A percentile compares a stretch with the other conserved stretches of the same genome.
Evolutionary conservation across 129 eudicot species (phyloP).

Genomic region (Saussurea involucrata): DNA sequence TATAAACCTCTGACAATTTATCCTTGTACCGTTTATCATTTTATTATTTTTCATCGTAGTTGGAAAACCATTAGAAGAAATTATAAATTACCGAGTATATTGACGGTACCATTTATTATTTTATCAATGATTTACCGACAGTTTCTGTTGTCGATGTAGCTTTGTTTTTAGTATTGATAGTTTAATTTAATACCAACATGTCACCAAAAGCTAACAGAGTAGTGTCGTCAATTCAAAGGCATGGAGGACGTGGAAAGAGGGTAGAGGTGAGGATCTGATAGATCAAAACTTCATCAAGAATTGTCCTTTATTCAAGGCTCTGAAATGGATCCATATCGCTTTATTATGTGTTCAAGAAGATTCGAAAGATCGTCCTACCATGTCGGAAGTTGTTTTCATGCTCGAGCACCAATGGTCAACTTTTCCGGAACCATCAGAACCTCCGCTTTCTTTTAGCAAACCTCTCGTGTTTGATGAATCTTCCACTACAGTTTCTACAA

Average conservation of each 20-base stretch:
- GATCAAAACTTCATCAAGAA: background rate
- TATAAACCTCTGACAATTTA: no score
- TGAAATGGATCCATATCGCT: background rate
- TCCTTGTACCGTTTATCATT: no score
- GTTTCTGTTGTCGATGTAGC: no score
- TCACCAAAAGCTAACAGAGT: background rate
- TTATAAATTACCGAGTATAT: no score
- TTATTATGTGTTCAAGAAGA: slow-evolving; percentile 8
- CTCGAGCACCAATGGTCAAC: background rate
- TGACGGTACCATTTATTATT: no score
- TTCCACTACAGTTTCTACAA: background rate
- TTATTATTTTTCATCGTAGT: no score
- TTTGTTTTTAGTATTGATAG: no score
- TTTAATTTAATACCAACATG: background rate
- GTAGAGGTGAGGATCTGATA: background rate
- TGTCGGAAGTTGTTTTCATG: background rate
- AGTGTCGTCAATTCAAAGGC: background rate
- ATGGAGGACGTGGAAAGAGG: background rate
- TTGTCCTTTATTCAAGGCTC: background rate
- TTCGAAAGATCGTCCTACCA: background rate
- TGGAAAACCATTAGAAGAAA: no score
- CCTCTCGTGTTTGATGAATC: background rate
- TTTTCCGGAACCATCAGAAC: background rate
- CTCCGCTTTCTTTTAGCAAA: background rate
- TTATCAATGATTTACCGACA: no score